Evolutionary conservation across 192 early-diverging fungal genomes (phyloP), one percentile per base, ranked within the genome.

Genomic region (Coemansia reversa): DNA sequence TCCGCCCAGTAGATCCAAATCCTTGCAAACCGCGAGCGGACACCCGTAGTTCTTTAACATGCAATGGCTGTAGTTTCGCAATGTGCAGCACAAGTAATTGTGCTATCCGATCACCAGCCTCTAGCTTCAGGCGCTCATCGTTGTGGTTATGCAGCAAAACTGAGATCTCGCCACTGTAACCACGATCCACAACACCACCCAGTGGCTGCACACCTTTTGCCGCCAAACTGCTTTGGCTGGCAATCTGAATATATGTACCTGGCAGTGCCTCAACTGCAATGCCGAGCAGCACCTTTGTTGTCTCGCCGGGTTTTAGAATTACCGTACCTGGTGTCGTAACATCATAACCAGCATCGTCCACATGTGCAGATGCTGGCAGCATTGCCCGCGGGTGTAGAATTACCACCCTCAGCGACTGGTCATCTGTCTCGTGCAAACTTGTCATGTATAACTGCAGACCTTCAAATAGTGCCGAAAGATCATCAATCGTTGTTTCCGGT

Each of bases 171-270:
- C 55, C 55, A 1, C 30, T 35, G 22, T 57, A 57, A 5, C 55
- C 55, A 7, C 55, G 24, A 33, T 57, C 55, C 7, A 57, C 55
- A 3, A 57, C 16, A 4, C 55, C 55, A 5, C 55, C 55, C 18
- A 20, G 16, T 18, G 55, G 55, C 25, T 57, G 55, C 5, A 29
- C 22, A n/a, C 55, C 55, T 57, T 57, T 23, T 24, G 24, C 24
- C 14, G 54, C 55, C 55, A 56, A 30, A 30, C 55, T 30, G 27
- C 55, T 56, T 8, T 28, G 30, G 0, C 28, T 12, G 1, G 20
- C 56, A 18, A 33, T 58, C 28, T 33, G 5, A 5, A 58, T 11
- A 22, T 28, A 30, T 16, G 56, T 58, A 18, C 56, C 56, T n/a
- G 22, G 22, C 8, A 18, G 51, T 9, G 9, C 51, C n/a, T n/a